phyloP scores from a whole-genome alignment of 2,329 filamentous ascomycete species.

The Stagonosporopsis chrysanthemi region DNA sequence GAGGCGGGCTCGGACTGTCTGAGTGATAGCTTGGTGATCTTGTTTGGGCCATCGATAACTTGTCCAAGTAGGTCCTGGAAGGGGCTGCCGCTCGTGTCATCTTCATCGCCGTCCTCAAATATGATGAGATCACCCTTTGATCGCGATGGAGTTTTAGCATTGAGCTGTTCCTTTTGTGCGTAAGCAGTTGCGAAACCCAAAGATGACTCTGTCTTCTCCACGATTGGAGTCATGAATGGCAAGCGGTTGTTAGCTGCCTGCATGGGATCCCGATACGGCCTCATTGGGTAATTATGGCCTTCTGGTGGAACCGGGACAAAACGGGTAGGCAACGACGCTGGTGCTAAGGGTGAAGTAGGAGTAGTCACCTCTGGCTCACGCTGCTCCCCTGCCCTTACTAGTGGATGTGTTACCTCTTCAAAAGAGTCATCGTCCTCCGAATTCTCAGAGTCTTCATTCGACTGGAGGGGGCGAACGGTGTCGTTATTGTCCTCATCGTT shows the following conservation, averaged over 20 bases:
- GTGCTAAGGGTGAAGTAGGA: constrained; percentile 54
- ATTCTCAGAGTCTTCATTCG: constrained; percentile 45
- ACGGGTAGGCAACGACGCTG: constrained; percentile 57
- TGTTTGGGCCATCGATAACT: constrained; percentile 51
- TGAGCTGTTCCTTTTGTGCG: constrained; percentile 66
- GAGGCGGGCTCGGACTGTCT: constrained; percentile 51
- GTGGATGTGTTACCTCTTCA: constrained; percentile 41
- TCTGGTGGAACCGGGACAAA: constrained; percentile 85
- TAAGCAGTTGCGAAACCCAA: constrained; percentile 61
- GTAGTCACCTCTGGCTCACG: constrained; percentile 54
- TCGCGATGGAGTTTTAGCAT: constrained; percentile 80
- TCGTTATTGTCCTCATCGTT: constrained; percentile 39
- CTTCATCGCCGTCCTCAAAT: constrained; percentile 47
- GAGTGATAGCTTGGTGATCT: constrained; percentile 61
- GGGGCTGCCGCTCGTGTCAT: constrained; percentile 71
- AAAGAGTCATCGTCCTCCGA: constrained; percentile 48
- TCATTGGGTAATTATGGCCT: constrained; percentile 80
- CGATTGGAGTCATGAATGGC: constrained; percentile 98
- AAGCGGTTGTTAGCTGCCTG: constrained; percentile 87
- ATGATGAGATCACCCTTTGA: constrained; percentile 52
- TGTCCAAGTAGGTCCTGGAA: constrained; percentile 70
- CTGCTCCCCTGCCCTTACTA: constrained; percentile 39
- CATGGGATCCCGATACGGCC: constrained; percentile 80
- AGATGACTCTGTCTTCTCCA: constrained; percentile 91
- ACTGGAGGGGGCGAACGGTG: constrained; percentile 36